These are phyloP conservation scores for Candida incommunis DNA, from an alignment of 805 yeast species.

Conservation along the genomic window DNA sequence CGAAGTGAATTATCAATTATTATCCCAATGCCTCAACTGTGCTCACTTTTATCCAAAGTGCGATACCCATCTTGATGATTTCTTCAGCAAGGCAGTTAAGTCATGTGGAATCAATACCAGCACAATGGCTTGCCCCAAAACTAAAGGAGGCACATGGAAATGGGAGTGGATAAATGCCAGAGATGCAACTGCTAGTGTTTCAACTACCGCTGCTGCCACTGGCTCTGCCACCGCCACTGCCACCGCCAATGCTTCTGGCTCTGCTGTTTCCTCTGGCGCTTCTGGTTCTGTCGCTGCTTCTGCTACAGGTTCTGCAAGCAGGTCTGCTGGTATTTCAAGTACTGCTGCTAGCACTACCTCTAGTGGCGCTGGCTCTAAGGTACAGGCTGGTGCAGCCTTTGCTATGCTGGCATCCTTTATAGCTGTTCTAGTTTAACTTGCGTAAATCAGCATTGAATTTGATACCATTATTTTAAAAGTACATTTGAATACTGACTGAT, in stretches of 20 bases:
- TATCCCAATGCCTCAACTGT: not conserved
- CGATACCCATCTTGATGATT: not conserved
- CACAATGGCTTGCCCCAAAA: not conserved
- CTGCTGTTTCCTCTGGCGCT: slow-evolving; percentile 9
- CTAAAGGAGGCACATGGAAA: not conserved
- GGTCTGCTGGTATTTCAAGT: not conserved
- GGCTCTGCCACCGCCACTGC: slow-evolving; percentile 12
- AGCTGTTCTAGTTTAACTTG: not conserved
- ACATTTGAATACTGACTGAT: no score
- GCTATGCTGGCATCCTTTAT: not conserved
- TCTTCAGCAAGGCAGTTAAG: not conserved
- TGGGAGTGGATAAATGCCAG: slow-evolving; percentile 3
- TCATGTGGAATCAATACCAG: not conserved
- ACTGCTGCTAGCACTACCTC: not conserved
- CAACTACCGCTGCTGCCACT: slow-evolving; percentile 10
- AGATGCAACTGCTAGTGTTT: slow-evolving; percentile 5
- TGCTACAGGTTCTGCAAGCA: not conserved
- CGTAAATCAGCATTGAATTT: not conserved
- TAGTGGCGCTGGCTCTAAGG: not conserved
- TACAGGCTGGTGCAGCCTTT: not conserved
- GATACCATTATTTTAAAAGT: not conserved
- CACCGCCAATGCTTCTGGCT: slow-evolving; percentile 12
- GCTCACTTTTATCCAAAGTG: not conserved
- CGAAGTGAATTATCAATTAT: not conserved
- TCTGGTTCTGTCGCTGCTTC: slow-evolving; percentile 9